Conservation (phyloP, 345 rosid species). For the Dimocarpus longan region DNA sequence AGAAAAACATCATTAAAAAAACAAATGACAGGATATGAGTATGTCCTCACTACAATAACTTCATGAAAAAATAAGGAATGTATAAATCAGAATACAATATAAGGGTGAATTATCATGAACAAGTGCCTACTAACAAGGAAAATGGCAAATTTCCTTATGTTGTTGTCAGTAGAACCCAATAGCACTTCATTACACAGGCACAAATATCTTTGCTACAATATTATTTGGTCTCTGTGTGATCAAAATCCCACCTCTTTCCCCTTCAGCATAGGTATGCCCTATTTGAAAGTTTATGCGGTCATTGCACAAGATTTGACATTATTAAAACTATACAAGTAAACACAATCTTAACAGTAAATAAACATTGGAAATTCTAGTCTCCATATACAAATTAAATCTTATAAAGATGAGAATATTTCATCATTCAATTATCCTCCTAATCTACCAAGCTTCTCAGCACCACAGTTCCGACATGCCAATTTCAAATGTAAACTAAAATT, state of each 20-base stretch:
- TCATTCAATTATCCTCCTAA: background rate
- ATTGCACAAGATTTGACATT: background rate
- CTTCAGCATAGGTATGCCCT: background rate
- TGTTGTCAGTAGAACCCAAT: background rate
- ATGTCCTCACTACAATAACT: background rate
- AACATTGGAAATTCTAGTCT: background rate
- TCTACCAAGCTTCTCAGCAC: background rate
- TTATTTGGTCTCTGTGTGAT: background rate
- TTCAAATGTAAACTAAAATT: constrained; percentile 1
- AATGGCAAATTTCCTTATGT: background rate
- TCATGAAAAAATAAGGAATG: background rate
- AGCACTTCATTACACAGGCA: background rate
- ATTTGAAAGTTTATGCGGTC: background rate
- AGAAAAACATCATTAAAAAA: constrained; percentile 3
- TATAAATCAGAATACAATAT: background rate
- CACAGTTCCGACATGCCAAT: background rate
- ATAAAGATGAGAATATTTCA: constrained; percentile 1
- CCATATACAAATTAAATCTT: background rate
- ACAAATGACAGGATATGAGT: background rate
- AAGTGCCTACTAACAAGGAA: background rate
- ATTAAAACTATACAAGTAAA: background rate
- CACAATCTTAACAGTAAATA: constrained; percentile 2
- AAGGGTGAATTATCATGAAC: background rate
- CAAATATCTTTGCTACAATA: background rate
- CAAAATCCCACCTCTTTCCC: background rate